Percentiles rank a stretch among this genome's conserved stretches.
Conservation (phyloP, 495 filamentous ascomycete genomes). For the Penicillium nucicola region DNA sequence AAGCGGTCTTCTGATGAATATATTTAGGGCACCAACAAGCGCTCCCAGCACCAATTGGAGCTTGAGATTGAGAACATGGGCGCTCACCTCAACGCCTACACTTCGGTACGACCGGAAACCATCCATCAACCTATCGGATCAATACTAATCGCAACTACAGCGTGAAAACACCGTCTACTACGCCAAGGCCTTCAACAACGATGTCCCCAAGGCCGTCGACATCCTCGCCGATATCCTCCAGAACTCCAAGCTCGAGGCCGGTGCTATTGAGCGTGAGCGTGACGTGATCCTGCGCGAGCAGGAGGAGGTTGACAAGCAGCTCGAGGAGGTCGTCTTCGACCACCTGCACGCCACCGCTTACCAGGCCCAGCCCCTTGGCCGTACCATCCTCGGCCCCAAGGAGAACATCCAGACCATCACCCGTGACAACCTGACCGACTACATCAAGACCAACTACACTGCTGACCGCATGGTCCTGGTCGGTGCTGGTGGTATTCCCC, state of each 20-base stretch:
- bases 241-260: conserved; percentile 92
- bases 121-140: conserved; percentile 2
- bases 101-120: conserved; percentile 70
- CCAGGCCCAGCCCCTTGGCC: conserved; percentile 91
- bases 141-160: conserved; percentile 49
- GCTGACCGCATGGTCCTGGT: conserved; percentile 99
- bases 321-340: conserved; percentile 99
- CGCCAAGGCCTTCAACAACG: conserved; percentile 96
- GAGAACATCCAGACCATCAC: conserved; percentile 98
- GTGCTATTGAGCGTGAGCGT: conserved; percentile 93
- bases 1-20: conserved; percentile 19
- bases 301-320: conserved; percentile 99
- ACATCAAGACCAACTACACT: conserved; percentile 99
- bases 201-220: conserved; percentile 92
- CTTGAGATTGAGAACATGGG: conserved; percentile 99
- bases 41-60: conserved; percentile 93
- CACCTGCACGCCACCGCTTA: conserved; percentile 98
- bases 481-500: conserved; percentile 89
- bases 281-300: conserved; percentile 98
- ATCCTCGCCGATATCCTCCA: conserved; percentile 99
- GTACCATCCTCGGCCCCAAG: conserved; percentile 95
- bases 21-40: conserved; percentile 80
- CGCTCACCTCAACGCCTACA: conserved; percentile 98
- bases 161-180: conserved; percentile 99
- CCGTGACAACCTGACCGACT: conserved; percentile 81